Percentiles rank a stretch among this genome's conserved stretches.
Conservation (phyloP, 2,329 filamentous ascomycete species). For the Claviceps capensis region DNA sequence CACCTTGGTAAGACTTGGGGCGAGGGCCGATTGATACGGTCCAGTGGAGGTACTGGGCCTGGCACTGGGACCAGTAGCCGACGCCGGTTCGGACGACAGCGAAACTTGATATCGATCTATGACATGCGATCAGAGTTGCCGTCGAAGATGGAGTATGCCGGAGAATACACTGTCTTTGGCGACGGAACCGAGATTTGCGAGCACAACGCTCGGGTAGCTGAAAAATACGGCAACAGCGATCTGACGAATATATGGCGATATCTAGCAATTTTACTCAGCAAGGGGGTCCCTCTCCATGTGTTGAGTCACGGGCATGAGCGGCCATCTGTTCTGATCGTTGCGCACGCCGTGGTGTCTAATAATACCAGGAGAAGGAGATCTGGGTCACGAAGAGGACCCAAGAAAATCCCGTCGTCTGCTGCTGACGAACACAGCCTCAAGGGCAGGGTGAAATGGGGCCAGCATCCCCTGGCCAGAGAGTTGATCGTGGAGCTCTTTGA, state of each 20-base stretch:
- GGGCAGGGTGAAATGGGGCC: constrained; percentile 54
- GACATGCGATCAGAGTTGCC: constrained; percentile 60
- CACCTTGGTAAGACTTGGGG: constrained; percentile 42
- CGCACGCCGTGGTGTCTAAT: constrained; percentile 42
- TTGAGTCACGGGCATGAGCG: constrained; percentile 38
- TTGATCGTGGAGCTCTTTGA: constrained; percentile 49
- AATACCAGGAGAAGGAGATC: constrained; percentile 15
- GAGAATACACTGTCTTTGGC: constrained; percentile 73
- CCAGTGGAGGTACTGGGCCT: constrained; percentile 39
- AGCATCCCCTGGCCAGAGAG: constrained; percentile 48
- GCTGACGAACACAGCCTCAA: constrained; percentile 23
- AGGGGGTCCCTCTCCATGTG: constrained; percentile 59
- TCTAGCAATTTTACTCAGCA: constrained; percentile 60
- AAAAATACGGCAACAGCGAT: constrained; percentile 55
- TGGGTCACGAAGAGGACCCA: neutral
- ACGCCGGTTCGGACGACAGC: constrained; percentile 34
- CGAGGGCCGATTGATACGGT: constrained; percentile 43
- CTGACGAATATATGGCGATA: constrained; percentile 76
- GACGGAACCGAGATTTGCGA: constrained; percentile 68
- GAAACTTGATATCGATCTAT: constrained; percentile 62
- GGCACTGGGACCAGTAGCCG: constrained; percentile 36
- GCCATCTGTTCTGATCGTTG: constrained; percentile 55
- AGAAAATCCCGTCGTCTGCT: neutral
- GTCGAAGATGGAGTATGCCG: constrained; percentile 61
- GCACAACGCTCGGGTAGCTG: constrained; percentile 70